Percentiles rank a stretch among this genome's conserved stretches.
phyloP scores from a whole-genome alignment of 2,329 filamentous ascomycete genomes.

The Trichoderma brevicompactum region DNA sequence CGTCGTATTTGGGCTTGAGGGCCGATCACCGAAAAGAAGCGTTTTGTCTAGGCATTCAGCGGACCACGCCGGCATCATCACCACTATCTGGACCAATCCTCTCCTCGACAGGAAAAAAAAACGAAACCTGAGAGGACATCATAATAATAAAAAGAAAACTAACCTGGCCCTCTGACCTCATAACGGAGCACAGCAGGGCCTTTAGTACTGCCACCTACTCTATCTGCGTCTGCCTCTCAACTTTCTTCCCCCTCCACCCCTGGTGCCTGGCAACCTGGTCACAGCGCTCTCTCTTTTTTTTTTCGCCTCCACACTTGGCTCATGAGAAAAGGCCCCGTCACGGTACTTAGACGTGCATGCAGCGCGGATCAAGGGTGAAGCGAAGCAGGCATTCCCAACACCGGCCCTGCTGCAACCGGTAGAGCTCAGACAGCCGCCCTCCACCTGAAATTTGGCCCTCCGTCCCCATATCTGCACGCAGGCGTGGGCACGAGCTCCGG shows the following conservation, averaged over 20 bases:
- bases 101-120: background rate
- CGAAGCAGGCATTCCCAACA: slow-evolving; percentile 45
- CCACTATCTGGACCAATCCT: background rate
- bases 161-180: slow-evolving; percentile 9
- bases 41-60: background rate
- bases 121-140: background rate
- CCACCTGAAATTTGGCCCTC: slow-evolving; percentile 23
- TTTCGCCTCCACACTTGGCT: slow-evolving; percentile 25
- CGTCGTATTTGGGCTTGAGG: slow-evolving; percentile 14
- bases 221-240: background rate
- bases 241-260: slow-evolving; percentile 8
- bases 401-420: slow-evolving; percentile 28
- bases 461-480: slow-evolving; percentile 10
- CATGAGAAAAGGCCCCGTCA: slow-evolving; percentile 12
- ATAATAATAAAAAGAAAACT: background rate
- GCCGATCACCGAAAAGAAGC: slow-evolving; percentile 10
- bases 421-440: slow-evolving; percentile 22
- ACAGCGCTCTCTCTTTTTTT: slow-evolving; percentile 13
- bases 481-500: slow-evolving; percentile 25
- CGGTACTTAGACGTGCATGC: slow-evolving; percentile 43
- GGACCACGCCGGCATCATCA: slow-evolving; percentile 3
- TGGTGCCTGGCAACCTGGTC: slow-evolving; percentile 18
- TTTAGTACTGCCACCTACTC: slow-evolving; percentile 21
- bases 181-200: slow-evolving; percentile 14
- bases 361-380: slow-evolving; percentile 53